Evolutionary conservation across 495 filamentous ascomycete genomes (phyloP), one percentile per base, ranked within the genome.

Genomic region (Penicillium desertorum): DNA sequence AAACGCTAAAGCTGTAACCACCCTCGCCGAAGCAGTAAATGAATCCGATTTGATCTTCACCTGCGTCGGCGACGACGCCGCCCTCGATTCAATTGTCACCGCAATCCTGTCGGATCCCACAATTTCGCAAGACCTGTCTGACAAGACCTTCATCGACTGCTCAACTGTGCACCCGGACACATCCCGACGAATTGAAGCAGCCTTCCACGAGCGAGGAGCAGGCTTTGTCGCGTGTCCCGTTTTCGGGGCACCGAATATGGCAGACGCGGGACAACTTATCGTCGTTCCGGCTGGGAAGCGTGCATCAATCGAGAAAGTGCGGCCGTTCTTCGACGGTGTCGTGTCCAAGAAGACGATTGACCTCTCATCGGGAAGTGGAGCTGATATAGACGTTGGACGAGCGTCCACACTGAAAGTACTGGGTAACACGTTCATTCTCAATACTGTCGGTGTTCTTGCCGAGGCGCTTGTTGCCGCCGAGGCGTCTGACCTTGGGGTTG

Each of bases 101-200:
- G 67, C 80, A 32, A 70, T 88, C 57, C 65, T 71, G 4, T 44
- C 66, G n/a, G 62, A 74, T 68, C 81, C n/a, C 47, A 9, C 5
- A 39, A 17, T 61, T 4, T n/a, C 32, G 1, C 46, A 48, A 12
- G 79, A 87, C 50, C 59, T 77, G 5, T 58, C 59, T 14, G 39
- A 29, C 32, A 78, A 78, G 48, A 72, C 68, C 32, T 64, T 96
- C 56, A 76, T 96, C 37, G 91, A 96, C 62, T 92, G 88, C 78
- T 93, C 89, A 1, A 97, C 92, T 44, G 85, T 97, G 36, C 87
- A 92, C 70, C 91, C 92, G 0, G 86, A 92, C 42, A 94, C 89
- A 23, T 89, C 90, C 4, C 80, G 88, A 42, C 73, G 71, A 45
- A 62, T 89, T 5, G 83, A 86, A 43, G 73, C 81, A 54, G 72